Evolutionary conservation across 202 grass and related monocot genomes (phyloP).

Genomic region (Musa balbisiana): DNA sequence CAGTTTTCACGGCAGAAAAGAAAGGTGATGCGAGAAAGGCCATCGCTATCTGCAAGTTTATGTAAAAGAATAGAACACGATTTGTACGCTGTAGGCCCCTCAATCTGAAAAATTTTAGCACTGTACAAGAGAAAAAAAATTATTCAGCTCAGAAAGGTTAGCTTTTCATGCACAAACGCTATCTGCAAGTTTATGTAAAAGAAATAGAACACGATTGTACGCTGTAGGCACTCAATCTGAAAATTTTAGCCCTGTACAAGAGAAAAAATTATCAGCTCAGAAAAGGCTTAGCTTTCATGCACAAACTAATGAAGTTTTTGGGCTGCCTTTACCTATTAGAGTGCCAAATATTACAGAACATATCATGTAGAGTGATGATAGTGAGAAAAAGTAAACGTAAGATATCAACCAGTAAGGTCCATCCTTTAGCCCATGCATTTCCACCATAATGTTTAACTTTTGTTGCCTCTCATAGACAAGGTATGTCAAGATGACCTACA

Average conservation of each 20-base stretch:
- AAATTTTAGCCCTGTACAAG: slow-evolving; percentile 61
- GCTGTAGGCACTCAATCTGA: slow-evolving; percentile 56
- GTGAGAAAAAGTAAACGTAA: slow-evolving; percentile 74
- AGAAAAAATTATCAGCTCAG: slow-evolving; percentile 16
- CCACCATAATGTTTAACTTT: slow-evolving; percentile 97
- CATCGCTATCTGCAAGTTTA: slow-evolving; percentile 76
- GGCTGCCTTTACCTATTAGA: slow-evolving; percentile 53
- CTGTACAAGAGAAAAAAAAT: slow-evolving; percentile 35
- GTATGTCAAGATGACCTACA: slow-evolving; percentile 70
- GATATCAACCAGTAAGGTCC: slow-evolving; percentile 91
- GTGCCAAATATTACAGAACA: slow-evolving; percentile 77
- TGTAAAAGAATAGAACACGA: slow-evolving; percentile 88
- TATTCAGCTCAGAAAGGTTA: slow-evolving; percentile 6
- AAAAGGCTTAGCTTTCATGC: background rate
- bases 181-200: slow-evolving; percentile 88
- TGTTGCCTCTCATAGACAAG: slow-evolving; percentile 87
- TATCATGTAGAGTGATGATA: slow-evolving; percentile 70
- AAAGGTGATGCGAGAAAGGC: slow-evolving; percentile 66
- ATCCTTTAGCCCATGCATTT: slow-evolving; percentile 92
- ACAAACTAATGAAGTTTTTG: background rate
- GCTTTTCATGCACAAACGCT: background rate
- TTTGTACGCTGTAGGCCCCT: slow-evolving; percentile 61
- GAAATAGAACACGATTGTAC: slow-evolving; percentile 84
- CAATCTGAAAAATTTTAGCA: slow-evolving; percentile 62
- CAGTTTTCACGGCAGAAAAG: slow-evolving; percentile 78